Evolutionary conservation across 257 asterid species (phyloP).

Genomic region (Plantago ovata): DNA sequence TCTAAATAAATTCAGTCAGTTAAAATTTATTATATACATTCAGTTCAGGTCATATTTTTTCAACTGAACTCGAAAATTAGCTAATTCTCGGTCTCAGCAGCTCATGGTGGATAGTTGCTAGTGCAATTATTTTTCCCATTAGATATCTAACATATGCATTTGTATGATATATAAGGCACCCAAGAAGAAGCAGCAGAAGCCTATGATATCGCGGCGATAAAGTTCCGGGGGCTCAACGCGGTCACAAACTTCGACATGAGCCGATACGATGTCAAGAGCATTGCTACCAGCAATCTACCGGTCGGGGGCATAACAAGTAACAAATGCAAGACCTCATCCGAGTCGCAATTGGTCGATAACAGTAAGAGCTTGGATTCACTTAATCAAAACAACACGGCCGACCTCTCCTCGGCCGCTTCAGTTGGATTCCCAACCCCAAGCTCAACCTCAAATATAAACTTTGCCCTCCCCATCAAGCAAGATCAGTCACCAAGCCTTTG

Average conservation of each 20-base stretch:
- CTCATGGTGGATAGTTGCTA: too few relatives aligned
- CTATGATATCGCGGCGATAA: constrained; percentile 80
- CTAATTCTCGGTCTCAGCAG: too few relatives aligned
- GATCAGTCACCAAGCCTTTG: constrained; percentile 41
- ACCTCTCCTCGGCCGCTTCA: constrained; percentile 30
- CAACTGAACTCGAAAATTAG: too few relatives aligned
- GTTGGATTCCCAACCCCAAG: constrained; percentile 20
- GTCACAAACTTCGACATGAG: constrained; percentile 81
- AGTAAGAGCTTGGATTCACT: constrained; percentile 20
- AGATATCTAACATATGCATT: too few relatives aligned
- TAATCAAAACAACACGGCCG: constrained; percentile 16
- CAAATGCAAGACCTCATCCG: constrained; percentile 46
- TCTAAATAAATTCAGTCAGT: too few relatives aligned
- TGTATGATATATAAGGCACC: constrained; percentile 38
- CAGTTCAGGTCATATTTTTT: too few relatives aligned
- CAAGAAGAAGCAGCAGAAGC: constrained; percentile 94
- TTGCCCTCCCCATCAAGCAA: constrained; percentile 41
- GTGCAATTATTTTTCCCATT: not conserved
- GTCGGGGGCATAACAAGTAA: constrained; percentile 47
- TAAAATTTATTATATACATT: too few relatives aligned
- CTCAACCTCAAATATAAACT: constrained; percentile 26
- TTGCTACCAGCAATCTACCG: constrained; percentile 62
- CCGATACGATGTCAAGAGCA: constrained; percentile 71
- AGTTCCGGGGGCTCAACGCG: constrained; percentile 73
- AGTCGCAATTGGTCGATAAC: constrained; percentile 26